Conservation (phyloP, 2,329 filamentous ascomycete species). For the Beauveria bassiana region DNA sequence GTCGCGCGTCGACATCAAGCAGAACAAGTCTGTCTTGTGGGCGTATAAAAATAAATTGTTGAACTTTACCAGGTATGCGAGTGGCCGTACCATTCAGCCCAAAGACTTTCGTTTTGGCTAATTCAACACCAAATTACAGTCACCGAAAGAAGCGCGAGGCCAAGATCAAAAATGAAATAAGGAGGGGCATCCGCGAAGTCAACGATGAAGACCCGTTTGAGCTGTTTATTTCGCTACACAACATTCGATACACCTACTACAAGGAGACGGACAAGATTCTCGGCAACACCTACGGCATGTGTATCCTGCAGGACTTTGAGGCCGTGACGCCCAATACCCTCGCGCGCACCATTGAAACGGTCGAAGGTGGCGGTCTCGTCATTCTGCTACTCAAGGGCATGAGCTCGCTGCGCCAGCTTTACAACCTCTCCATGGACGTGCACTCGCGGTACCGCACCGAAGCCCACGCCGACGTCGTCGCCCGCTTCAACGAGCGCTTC, state of each 20-base stretch:
- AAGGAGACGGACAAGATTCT: constrained; percentile 99
- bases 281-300: constrained; percentile 97
- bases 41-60: constrained; percentile 97
- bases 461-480: constrained; percentile 88
- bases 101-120: neutral
- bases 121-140: constrained; percentile 32
- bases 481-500: constrained; percentile 96
- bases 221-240: constrained; percentile 89
- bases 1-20: constrained; percentile 79
- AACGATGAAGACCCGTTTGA: constrained; percentile 95
- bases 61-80: constrained; percentile 67
- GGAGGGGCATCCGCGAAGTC: constrained; percentile 83
- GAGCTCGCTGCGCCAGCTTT: constrained; percentile 94
- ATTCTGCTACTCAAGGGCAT: constrained; percentile 90
- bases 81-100: neutral
- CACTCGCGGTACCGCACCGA: constrained; percentile 95
- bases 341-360: constrained; percentile 91
- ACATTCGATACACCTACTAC: constrained; percentile 98
- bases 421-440: constrained; percentile 95
- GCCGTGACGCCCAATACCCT: constrained; percentile 95
- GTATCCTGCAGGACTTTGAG: constrained; percentile 96
- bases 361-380: constrained; percentile 90
- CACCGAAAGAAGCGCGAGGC: constrained; percentile 96
- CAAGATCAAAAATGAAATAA: constrained; percentile 98
- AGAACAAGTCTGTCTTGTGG: constrained; percentile 90